These are phyloP conservation scores for Barbatosphaeria neglecta DNA, from an alignment of 495 filamentous ascomycete species.

Conservation along the genomic window DNA sequence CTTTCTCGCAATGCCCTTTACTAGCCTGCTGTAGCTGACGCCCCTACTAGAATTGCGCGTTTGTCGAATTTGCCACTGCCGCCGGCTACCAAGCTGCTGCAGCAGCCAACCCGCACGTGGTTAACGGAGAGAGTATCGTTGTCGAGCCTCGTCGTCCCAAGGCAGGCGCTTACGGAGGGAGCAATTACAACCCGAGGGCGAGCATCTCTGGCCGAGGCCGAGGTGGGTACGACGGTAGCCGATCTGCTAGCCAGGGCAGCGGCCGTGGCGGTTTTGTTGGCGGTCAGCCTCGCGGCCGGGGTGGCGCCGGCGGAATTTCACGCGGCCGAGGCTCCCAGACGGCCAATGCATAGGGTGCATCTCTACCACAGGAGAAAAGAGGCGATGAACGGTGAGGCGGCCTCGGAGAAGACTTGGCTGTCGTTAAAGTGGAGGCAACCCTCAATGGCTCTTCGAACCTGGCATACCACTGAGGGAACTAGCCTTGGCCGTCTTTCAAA, in stretches of 20 bases:
- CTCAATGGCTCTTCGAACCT: no score
- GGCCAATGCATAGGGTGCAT: conserved; percentile 22
- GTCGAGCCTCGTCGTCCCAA: conserved; percentile 85
- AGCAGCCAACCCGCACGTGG: conserved; percentile 71
- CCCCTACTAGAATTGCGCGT: conserved; percentile 75
- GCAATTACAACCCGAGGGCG: conserved; percentile 51
- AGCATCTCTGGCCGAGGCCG: conserved; percentile 51
- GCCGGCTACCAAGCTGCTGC: conserved; percentile 72
- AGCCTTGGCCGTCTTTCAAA: background rate
- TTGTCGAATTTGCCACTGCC: conserved; percentile 77
- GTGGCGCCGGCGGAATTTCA: conserved; percentile 45
- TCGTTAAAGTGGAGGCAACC: no score
- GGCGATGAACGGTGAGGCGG: no score
- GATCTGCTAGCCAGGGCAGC: conserved; percentile 48
- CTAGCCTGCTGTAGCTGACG: conserved; percentile 12
- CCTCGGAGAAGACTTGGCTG: no score
- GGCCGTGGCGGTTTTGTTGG: conserved; percentile 56
- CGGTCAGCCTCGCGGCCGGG: conserved; percentile 29
- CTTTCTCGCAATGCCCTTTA: background rate
- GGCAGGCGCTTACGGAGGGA: conserved; percentile 50
- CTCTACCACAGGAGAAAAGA: background rate
- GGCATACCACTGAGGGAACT: background rate
- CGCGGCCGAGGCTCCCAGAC: conserved; percentile 34
- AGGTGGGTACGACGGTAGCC: conserved; percentile 47
- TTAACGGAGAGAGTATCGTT: conserved; percentile 66